phyloP scores from a whole-genome alignment of 129 eudicot genomes.

The Solidago caesia region DNA sequence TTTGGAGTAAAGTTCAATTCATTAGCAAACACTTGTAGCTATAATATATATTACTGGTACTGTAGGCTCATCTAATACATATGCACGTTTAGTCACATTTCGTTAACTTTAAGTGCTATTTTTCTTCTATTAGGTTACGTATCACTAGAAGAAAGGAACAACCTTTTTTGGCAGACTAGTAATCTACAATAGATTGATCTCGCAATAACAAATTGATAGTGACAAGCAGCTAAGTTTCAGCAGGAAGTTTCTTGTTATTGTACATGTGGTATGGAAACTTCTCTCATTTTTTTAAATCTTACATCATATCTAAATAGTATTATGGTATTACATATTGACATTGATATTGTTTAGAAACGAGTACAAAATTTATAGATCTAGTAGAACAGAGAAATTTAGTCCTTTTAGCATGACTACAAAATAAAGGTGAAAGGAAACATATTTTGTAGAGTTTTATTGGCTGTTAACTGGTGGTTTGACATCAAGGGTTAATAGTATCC shows the following conservation, averaged over 20 bases:
- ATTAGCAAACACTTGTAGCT: too few relatives aligned
- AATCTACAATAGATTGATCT: slow-evolving; percentile 68
- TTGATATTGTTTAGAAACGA: too few relatives aligned
- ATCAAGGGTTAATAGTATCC: too few relatives aligned
- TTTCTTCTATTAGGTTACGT: slow-evolving; percentile 41
- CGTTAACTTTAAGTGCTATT: slow-evolving; percentile 5
- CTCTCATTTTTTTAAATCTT: neutral
- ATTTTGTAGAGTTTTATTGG: too few relatives aligned
- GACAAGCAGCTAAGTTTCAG: slow-evolving; percentile 66
- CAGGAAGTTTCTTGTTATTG: slow-evolving; percentile 46
- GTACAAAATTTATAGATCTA: neutral
- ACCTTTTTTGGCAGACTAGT: slow-evolving; percentile 62
- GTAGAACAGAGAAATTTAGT: neutral
- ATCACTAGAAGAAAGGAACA: slow-evolving; percentile 70
- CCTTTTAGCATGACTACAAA: too few relatives aligned
- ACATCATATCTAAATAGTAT: too few relatives aligned
- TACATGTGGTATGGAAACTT: slow-evolving; percentile 46
- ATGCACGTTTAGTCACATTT: slow-evolving; percentile 6
- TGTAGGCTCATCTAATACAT: neutral
- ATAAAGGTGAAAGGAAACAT: too few relatives aligned
- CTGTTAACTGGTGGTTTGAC: too few relatives aligned
- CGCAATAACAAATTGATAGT: slow-evolving; percentile 66
- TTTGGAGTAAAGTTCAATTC: too few relatives aligned
- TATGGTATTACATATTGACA: too few relatives aligned
- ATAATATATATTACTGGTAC: too few relatives aligned